Evolutionary conservation across 768 basidiomycete species (phyloP).

Genomic region (Phylloporus sp.): DNA sequence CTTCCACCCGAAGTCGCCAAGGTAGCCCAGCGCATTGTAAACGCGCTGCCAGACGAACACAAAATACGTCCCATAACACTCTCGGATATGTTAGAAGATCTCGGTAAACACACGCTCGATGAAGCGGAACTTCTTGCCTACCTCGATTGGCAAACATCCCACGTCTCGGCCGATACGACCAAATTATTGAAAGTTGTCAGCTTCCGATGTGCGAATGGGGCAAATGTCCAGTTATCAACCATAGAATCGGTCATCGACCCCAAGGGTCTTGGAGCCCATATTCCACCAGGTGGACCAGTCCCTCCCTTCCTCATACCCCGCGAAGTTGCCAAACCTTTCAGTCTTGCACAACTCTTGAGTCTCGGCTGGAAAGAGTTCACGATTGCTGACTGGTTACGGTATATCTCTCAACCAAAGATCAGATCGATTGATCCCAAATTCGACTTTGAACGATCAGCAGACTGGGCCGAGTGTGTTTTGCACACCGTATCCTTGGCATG

Average conservation of each 20-base stretch:
- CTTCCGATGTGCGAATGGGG: conserved; percentile 32
- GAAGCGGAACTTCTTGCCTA: conserved; percentile 5
- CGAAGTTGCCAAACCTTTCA: not conserved
- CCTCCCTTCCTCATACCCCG: conserved; percentile 68
- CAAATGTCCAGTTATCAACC: conserved; percentile 57
- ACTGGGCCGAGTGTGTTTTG: conserved; percentile 79
- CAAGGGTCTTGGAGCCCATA: conserved; percentile 45
- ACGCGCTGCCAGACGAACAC: not conserved
- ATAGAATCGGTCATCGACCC: conserved; percentile 69
- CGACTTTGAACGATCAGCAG: conserved; percentile 58
- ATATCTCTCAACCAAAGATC: conserved; percentile 36
- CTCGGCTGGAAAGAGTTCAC: conserved; percentile 79
- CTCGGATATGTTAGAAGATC: not conserved
- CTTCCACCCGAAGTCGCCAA: conserved; percentile 30
- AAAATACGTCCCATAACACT: not conserved
- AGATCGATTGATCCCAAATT: conserved; percentile 32
- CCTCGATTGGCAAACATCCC: conserved; percentile 5
- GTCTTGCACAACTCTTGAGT: conserved; percentile 31
- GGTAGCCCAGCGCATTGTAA: conserved; percentile 38
- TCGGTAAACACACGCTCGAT: not conserved
- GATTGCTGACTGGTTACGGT: conserved; percentile 67
- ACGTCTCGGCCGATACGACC: not conserved
- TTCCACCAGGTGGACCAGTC: conserved; percentile 74
- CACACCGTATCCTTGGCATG: conserved; percentile 60
- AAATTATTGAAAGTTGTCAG: not conserved